phyloP scores from a whole-genome alignment of 306 rosid species.

The Carpinus fangiana region DNA sequence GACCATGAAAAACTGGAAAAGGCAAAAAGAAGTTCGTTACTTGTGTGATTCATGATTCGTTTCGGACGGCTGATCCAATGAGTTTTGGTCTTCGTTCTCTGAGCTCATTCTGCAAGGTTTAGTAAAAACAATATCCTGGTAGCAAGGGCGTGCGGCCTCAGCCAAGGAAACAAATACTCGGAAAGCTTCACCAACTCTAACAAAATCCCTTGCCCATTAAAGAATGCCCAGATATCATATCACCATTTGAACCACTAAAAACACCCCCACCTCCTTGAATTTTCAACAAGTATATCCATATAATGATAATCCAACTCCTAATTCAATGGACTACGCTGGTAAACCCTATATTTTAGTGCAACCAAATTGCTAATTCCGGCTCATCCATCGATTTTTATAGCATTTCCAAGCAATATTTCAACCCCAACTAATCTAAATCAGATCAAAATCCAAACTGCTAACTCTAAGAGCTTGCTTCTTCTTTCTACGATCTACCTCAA shows the following conservation, averaged over 20 bases:
- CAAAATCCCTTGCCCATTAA: constrained; percentile 22
- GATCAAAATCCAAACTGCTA: not conserved
- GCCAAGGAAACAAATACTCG: constrained; percentile 27
- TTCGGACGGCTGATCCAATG: constrained; percentile 39
- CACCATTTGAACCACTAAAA: constrained; percentile 12
- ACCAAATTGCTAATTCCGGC: constrained; percentile 25
- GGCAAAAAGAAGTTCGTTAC: constrained; percentile 41
- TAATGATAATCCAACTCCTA: constrained; percentile 28
- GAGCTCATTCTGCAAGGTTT: constrained; percentile 65
- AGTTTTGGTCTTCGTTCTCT: constrained; percentile 49
- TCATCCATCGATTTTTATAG: constrained; percentile 22
- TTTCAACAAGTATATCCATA: constrained; percentile 15
- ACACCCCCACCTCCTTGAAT: not conserved
- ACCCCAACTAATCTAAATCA: constrained; percentile 29
- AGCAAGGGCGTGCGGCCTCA: constrained; percentile 28
- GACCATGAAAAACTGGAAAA: not conserved
- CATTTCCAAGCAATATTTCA: constrained; percentile 28
- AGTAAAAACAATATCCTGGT: constrained; percentile 27
- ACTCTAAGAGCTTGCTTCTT: constrained; percentile 35
- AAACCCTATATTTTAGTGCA: constrained; percentile 19
- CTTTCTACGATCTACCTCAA: constrained; percentile 56
- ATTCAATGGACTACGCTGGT: constrained; percentile 20
- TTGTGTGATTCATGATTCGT: constrained; percentile 48
- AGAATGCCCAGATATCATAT: constrained; percentile 14
- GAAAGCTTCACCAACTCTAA: constrained; percentile 2